These are phyloP conservation scores for Pseudogymnoascus sp. DNA, from an alignment of 2,329 filamentous ascomycete genomes.

Conservation along the genomic window DNA sequence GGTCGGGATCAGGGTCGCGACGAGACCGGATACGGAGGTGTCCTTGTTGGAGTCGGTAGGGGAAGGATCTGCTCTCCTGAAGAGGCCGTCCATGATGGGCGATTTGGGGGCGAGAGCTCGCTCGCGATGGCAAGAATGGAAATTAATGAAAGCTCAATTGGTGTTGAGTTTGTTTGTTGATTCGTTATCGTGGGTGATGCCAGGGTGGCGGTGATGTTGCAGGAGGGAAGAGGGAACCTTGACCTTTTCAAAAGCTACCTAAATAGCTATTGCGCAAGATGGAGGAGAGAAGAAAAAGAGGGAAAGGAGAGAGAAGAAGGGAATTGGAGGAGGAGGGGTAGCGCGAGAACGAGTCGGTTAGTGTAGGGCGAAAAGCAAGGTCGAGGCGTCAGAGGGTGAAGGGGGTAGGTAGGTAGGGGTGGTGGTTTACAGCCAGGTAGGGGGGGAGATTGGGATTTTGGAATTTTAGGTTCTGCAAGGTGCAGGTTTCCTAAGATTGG, in stretches of 20 bases:
- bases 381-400: not conserved
- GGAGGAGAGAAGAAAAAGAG: constrained; percentile 7
- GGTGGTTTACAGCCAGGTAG: not conserved
- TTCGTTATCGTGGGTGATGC: not conserved
- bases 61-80: not conserved
- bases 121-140: not conserved
- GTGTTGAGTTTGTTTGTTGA: not conserved
- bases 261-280: not conserved
- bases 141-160: not conserved
- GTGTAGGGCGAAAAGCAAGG: not conserved
- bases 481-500: not conserved
- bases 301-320: not conserved
- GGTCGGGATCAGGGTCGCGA: constrained; percentile 40
- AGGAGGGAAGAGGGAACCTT: not conserved
- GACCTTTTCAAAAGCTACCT: not conserved
- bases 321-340: constrained; percentile 9
- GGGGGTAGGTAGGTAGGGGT: not conserved
- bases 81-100: not conserved
- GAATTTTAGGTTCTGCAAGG: not conserved
- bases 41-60: not conserved
- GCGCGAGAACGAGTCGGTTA: not conserved
- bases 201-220: not conserved
- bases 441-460: not conserved
- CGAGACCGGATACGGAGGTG: constrained; percentile 30
- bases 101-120: not conserved